Base-by-base conservation (phyloP, 2,329 filamentous ascomycete species). In the Fonsecaea monophora region DNA sequence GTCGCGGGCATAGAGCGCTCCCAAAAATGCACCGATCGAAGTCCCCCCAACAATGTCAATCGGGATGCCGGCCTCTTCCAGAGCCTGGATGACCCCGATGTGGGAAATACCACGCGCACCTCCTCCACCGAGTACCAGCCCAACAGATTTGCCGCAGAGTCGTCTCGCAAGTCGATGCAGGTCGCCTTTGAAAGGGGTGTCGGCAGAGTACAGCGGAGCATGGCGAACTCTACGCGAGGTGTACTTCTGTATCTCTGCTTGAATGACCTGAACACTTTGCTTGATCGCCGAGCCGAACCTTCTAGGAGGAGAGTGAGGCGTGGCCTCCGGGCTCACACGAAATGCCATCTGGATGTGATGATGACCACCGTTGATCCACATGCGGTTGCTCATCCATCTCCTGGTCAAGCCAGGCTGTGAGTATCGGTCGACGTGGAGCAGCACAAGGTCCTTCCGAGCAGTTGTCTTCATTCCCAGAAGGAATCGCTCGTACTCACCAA, bases 341-440 rank as follows among this genome's bases (percentile, higher is more conserved):
- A 95, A 94, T 0, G 91, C 86, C 95, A 99, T 98, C 74, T 99
- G 95, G 12, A 99, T 91, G 73, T 99, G 95, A 75, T 96, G 95
- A 77, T 99, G 96, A 4, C 94, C 94, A 15, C 95, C 95, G 72
- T 98, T 99, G 78, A 99, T 95, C 95, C 95, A 99, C 68, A 96
- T 89, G 1, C 95, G 90, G 74, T 97, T 97, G 68, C 90, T 88
- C 13, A 99, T 81, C 95, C 95, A 99, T 37, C 90, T 88, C 60
- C 95, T 85, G 0, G 95, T 97, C 40, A 97, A 78, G 0, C 95
- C 95, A 4, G 93, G 89, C 0, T 87, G 85, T 53, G 92, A 96
- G 77, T 94, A 98, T 58, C 94, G 87, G 74, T 99, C 95, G 0
- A 91, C 83, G 76, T 99, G 96, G 2, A 99, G 81, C 30, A 99